These are phyloP conservation scores for Coniosporium apollinis DNA, from an alignment of 495 filamentous ascomycete genomes.

Conservation along the genomic window DNA sequence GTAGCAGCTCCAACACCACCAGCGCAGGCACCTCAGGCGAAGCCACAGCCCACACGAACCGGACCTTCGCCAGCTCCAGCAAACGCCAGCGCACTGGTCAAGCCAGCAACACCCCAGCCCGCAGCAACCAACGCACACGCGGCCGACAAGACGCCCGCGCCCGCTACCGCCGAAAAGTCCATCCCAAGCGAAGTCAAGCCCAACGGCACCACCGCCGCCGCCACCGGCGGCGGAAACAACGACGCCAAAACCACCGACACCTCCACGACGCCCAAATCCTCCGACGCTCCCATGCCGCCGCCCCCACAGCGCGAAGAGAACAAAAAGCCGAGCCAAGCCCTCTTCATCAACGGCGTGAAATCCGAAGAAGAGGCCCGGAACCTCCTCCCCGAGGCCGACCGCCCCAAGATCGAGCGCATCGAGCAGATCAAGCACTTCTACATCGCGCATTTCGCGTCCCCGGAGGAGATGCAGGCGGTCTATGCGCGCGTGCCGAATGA, in stretches of 20 bases:
- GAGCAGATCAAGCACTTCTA: conserved; percentile 61
- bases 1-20: conserved; percentile 5
- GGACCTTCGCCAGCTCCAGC: conserved; percentile 18
- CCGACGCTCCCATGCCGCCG: conserved; percentile 7
- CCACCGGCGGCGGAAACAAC: conserved; percentile 14
- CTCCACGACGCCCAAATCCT: conserved; percentile 1
- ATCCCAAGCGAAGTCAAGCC: conserved; percentile 21
- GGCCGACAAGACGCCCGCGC: conserved; percentile 22
- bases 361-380: conserved; percentile 62
- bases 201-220: conserved; percentile 20
- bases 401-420: conserved; percentile 56
- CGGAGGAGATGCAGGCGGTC: conserved; percentile 62
- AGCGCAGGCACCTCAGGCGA: conserved; percentile 10
- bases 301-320: conserved; percentile 17
- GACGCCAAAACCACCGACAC: conserved; percentile 7
- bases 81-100: conserved; percentile 18
- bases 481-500: conserved; percentile 56
- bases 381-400: conserved; percentile 67
- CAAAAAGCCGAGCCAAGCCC: conserved; percentile 43
- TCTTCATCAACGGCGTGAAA: conserved; percentile 70
- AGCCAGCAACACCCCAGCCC: conserved; percentile 39
- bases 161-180: conserved; percentile 17
- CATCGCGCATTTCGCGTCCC: conserved; percentile 60
- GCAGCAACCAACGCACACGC: conserved; percentile 16
- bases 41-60: too few species aligned